Conservation (phyloP, 2,329 filamentous ascomycete genomes). For the Aureobasidium pullulans region DNA sequence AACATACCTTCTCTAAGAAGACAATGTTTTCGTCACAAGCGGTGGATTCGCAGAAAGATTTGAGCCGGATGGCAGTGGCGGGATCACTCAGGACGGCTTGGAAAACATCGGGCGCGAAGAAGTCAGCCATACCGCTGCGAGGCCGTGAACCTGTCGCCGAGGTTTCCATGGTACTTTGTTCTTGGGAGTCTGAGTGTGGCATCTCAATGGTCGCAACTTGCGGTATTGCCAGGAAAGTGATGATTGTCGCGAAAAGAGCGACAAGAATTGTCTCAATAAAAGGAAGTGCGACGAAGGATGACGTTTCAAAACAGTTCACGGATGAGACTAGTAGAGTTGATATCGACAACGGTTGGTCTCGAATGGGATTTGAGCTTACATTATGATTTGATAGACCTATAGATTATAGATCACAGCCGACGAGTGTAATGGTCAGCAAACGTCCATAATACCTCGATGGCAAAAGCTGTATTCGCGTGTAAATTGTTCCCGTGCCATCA, state of each 20-base stretch:
- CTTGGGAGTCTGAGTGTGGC: not conserved
- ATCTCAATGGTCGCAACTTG: not conserved
- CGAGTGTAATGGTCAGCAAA: not conserved
- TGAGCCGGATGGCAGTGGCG: conserved; percentile 39
- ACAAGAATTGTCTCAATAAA: not conserved
- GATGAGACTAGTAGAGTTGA: not conserved
- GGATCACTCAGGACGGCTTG: conserved; percentile 45
- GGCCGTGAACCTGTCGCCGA: not conserved
- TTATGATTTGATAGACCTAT: not conserved
- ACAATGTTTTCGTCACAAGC: conserved; percentile 45
- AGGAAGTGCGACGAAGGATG: not conserved
- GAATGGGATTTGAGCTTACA: not conserved
- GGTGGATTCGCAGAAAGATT: conserved; percentile 43
- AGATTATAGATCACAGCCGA: not conserved
- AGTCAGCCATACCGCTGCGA: conserved; percentile 24
- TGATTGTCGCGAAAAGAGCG: not conserved
- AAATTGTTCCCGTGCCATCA: no score
- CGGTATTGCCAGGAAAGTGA: not conserved
- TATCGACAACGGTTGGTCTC: not conserved
- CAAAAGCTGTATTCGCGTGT: no score
- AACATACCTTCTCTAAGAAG: conserved; percentile 43
- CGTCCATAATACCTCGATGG: no score
- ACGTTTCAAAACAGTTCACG: not conserved
- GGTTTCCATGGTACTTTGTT: not conserved
- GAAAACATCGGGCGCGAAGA: conserved; percentile 46